Evolutionary conservation across 1,284 basidiomycete genomes (phyloP).

Genomic region (Ganoderma sinense): DNA sequence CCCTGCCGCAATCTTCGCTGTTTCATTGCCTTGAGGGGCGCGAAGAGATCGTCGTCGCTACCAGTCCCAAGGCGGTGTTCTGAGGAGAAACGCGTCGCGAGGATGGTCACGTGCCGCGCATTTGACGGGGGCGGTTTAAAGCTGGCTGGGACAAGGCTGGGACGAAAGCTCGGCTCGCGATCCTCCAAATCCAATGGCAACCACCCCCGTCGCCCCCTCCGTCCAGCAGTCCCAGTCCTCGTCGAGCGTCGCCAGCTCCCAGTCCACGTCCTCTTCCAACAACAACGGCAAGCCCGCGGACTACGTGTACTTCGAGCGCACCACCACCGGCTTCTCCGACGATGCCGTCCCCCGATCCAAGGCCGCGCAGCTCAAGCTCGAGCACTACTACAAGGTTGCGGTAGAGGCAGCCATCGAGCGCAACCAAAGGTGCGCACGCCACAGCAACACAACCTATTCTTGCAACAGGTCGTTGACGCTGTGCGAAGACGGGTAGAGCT

Average conservation of each 20-base stretch:
- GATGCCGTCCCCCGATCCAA: constrained; percentile 93
- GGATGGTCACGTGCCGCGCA: constrained; percentile 30
- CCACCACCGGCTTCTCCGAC: constrained; percentile 84
- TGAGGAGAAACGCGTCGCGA: constrained; percentile 19
- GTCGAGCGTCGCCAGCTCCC: constrained; percentile 39
- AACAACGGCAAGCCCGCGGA: constrained; percentile 54
- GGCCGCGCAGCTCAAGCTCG: constrained; percentile 96
- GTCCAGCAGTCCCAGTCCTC: constrained; percentile 40
- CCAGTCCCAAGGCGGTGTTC: neutral
- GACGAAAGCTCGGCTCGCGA: constrained; percentile 22
- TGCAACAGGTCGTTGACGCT: constrained; percentile 11
- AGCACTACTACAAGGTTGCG: constrained; percentile 97
- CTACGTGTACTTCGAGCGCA: constrained; percentile 97
- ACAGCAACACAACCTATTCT: neutral
- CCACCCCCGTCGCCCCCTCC: constrained; percentile 31
- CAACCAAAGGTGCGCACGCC: constrained; percentile 57
- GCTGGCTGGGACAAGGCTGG: constrained; percentile 26
- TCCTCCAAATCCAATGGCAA: constrained; percentile 36
- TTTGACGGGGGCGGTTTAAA: constrained; percentile 29
- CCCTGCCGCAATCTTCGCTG: neutral
- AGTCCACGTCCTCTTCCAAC: constrained; percentile 29
- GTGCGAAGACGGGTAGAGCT: constrained; percentile 86
- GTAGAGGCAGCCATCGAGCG: constrained; percentile 89
- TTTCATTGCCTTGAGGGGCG: neutral
- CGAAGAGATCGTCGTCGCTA: neutral